Evolutionary conservation across 1,284 basidiomycete species (phyloP).

Genomic region (Amylostereum chailletii): DNA sequence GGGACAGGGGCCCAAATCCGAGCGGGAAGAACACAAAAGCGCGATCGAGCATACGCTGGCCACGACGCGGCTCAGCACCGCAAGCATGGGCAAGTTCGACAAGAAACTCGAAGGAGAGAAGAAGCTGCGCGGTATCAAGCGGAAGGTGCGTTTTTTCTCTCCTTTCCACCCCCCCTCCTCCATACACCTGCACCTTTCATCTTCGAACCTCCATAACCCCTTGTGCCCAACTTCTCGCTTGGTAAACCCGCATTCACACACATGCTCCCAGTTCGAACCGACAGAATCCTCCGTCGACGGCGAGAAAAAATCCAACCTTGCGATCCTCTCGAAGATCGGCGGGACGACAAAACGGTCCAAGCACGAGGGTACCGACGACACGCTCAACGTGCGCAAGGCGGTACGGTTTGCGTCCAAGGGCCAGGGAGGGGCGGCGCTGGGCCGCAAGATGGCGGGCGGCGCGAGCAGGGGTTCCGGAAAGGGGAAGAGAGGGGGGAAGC

Average conservation of each 20-base stretch:
- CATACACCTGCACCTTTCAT: not conserved
- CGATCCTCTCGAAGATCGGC: slow-evolving; percentile 71
- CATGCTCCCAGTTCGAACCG: slow-evolving; percentile 61
- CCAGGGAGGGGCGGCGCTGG: slow-evolving; percentile 51
- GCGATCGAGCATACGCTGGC: slow-evolving; percentile 77
- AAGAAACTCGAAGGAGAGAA: slow-evolving; percentile 86
- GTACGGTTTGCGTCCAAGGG: slow-evolving; percentile 71
- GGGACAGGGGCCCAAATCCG: slow-evolving; percentile 15
- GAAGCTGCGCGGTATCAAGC: slow-evolving; percentile 81
- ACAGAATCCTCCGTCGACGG: slow-evolving; percentile 55
- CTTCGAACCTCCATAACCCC: not conserved
- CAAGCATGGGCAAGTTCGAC: slow-evolving; percentile 91
- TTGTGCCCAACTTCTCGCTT: slow-evolving; percentile 25
- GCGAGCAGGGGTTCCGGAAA: not conserved
- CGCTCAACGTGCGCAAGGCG: slow-evolving; percentile 83
- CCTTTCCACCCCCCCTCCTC: slow-evolving; percentile 24
- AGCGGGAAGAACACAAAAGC: slow-evolving; percentile 51
- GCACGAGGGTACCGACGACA: slow-evolving; percentile 39
- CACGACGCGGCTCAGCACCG: slow-evolving; percentile 79
- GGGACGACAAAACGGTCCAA: slow-evolving; percentile 58
- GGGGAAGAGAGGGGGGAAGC: not conserved
- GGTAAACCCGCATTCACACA: slow-evolving; percentile 40
- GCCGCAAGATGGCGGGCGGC: slow-evolving; percentile 12
- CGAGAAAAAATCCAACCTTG: slow-evolving; percentile 72
- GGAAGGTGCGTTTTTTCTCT: slow-evolving; percentile 60